Conservation (phyloP, 2,329 filamentous ascomycete species). For the Colletotrichum orchidophilum region DNA sequence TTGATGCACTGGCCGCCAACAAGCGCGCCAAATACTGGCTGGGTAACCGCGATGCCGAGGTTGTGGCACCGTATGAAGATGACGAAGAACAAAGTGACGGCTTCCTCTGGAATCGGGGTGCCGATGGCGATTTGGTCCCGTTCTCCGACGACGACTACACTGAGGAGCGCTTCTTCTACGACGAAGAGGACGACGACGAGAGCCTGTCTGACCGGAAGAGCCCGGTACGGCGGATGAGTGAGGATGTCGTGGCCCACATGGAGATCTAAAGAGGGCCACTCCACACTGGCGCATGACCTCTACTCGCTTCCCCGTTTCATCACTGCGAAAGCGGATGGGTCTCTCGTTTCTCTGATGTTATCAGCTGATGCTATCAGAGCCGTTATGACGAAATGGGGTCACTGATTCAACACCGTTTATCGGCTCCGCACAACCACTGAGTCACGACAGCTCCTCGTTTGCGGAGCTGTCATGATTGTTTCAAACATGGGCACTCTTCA, state of each 20-base stretch:
- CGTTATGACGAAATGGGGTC: slow-evolving; percentile 26
- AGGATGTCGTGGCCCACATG: slow-evolving; percentile 71
- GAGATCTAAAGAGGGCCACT: slow-evolving; percentile 58
- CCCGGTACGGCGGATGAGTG: slow-evolving; percentile 65
- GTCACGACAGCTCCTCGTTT: neutral
- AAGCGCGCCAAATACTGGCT: slow-evolving; percentile 93
- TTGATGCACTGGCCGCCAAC: slow-evolving; percentile 61
- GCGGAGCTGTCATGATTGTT: slow-evolving; percentile 1
- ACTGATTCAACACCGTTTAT: slow-evolving; percentile 30
- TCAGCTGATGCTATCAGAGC: slow-evolving; percentile 3
- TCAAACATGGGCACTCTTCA: slow-evolving; percentile 9
- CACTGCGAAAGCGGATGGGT: slow-evolving; percentile 6
- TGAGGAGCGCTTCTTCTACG: slow-evolving; percentile 55
- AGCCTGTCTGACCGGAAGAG: slow-evolving; percentile 49
- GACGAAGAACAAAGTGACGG: slow-evolving; percentile 61
- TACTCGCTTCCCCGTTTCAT: slow-evolving; percentile 26
- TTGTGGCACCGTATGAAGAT: slow-evolving; percentile 57
- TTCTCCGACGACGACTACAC: slow-evolving; percentile 62
- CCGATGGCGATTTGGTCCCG: slow-evolving; percentile 65
- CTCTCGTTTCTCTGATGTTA: slow-evolving; percentile 15
- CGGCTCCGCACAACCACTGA: slow-evolving; percentile 14
- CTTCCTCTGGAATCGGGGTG: slow-evolving; percentile 66
- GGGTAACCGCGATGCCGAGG: slow-evolving; percentile 69
- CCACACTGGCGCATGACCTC: slow-evolving; percentile 25
- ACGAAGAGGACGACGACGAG: slow-evolving; percentile 54